A percentile compares a stretch with the other conserved stretches of the same genome.
These are phyloP conservation scores for Rhodotorula glutinis DNA, from an alignment of 1,284 basidiomycete species.

Conservation along the genomic window DNA sequence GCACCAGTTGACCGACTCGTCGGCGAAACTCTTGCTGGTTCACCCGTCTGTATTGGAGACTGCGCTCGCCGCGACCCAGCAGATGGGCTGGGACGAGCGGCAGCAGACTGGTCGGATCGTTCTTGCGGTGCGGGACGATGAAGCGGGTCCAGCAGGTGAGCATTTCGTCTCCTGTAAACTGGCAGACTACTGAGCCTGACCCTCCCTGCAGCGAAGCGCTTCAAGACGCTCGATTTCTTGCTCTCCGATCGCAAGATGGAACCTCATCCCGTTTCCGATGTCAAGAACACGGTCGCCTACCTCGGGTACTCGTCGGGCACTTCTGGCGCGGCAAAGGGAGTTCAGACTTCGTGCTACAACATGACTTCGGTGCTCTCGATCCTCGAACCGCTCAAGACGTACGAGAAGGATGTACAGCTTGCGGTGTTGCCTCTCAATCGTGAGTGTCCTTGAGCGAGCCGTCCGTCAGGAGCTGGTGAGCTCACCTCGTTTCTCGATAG, in stretches of 20 bases:
- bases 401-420: conserved; percentile 32
- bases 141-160: conserved; percentile 17
- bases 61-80: conserved; percentile 35
- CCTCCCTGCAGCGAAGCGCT: neutral
- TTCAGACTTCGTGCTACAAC: conserved; percentile 41
- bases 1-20: conserved; percentile 40
- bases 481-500: neutral
- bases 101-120: conserved; percentile 36
- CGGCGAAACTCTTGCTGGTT: conserved; percentile 28
- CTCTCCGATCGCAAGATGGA: conserved; percentile 13
- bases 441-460: neutral
- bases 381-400: conserved; percentile 22
- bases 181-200: too few species aligned
- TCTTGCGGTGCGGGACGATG: conserved; percentile 31
- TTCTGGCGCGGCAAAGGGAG: conserved; percentile 42
- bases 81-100: conserved; percentile 36
- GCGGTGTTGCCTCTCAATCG: conserved; percentile 40
- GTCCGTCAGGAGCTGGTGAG: too few species aligned
- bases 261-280: conserved; percentile 14
- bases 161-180: too few species aligned
- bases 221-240: conserved; percentile 24
- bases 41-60: conserved; percentile 33
- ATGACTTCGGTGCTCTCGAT: conserved; percentile 37
- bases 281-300: conserved; percentile 38
- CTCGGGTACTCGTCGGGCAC: conserved; percentile 42